Evolutionary conservation across 176 grass and related monocot species (phyloP).

Genomic region (Hsuehochloa calcarea): DNA sequence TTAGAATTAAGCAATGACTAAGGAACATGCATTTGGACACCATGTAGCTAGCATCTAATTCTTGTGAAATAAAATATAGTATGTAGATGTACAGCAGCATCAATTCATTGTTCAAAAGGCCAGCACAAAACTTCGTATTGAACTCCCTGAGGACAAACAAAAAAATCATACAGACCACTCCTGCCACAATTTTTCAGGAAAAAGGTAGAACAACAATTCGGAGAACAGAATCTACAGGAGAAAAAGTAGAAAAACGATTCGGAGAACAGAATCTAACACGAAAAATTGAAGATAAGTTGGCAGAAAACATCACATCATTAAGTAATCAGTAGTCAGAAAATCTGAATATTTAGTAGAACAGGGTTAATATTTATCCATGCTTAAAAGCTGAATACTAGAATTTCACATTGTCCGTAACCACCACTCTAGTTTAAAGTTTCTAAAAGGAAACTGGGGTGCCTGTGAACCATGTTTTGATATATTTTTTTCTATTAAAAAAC

Average conservation of each 20-base stretch:
- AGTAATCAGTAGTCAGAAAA: neutral
- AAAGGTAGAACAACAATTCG: too few relatives aligned
- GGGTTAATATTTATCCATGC: neutral
- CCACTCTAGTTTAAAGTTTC: neutral
- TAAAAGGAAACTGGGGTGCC: neutral
- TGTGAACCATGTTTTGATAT: neutral
- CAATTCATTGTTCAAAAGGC: neutral
- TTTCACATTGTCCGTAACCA: neutral
- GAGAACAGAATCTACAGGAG: too few relatives aligned
- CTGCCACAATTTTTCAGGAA: neutral
- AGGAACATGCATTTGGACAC: constrained; percentile 19
- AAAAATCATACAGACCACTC: neutral
- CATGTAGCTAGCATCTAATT: constrained; percentile 9
- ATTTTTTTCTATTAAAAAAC: neutral
- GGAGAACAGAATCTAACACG: constrained; percentile 29
- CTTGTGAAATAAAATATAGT: neutral
- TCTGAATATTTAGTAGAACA: neutral
- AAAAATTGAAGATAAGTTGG: constrained; percentile 8
- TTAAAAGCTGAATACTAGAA: neutral
- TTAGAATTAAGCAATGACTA: constrained; percentile 1
- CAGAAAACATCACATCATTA: neutral
- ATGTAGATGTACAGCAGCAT: constrained; percentile 20
- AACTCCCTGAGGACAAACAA: neutral
- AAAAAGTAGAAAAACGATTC: neutral
- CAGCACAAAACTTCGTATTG: neutral